Percentiles rank a stretch among this genome's conserved stretches.
Conservation (phyloP, 331 rosid genomes). For the Pyracantha coccinea region DNA sequence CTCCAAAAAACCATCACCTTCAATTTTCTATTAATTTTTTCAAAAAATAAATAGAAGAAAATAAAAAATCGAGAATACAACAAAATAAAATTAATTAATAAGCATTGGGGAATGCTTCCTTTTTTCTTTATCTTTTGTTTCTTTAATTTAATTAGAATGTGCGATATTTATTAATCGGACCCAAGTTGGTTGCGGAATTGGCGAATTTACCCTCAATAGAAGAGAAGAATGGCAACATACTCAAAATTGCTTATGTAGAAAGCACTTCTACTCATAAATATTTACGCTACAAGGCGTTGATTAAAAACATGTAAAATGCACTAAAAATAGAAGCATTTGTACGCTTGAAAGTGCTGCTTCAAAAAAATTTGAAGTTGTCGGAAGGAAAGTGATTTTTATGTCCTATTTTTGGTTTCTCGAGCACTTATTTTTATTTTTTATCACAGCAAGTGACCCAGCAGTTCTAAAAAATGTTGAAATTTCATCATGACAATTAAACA, state of each 20-base stretch:
- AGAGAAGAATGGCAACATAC: neutral
- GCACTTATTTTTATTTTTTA: too few relatives aligned
- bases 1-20: slow-evolving; percentile 21
- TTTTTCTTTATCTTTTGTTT: neutral
- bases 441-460: too few relatives aligned
- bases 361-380: too few relatives aligned
- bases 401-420: too few relatives aligned
- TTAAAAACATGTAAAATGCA: too few relatives aligned
- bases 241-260: too few relatives aligned
- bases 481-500: too few relatives aligned
- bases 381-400: too few relatives aligned
- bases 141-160: neutral
- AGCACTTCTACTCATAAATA: rapidly evolving
- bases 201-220: slow-evolving; percentile 26
- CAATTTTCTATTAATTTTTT: neutral
- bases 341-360: too few relatives aligned
- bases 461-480: too few relatives aligned
- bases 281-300: too few relatives aligned
- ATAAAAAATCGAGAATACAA: neutral
- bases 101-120: slow-evolving; percentile 1
- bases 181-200: neutral
- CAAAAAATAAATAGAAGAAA: neutral
- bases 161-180: neutral
- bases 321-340: too few relatives aligned
- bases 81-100: neutral